Evolutionary conservation across 2,329 filamentous ascomycete genomes (phyloP).

Genomic region (Teratosphaeria pseudoeucalypti): DNA sequence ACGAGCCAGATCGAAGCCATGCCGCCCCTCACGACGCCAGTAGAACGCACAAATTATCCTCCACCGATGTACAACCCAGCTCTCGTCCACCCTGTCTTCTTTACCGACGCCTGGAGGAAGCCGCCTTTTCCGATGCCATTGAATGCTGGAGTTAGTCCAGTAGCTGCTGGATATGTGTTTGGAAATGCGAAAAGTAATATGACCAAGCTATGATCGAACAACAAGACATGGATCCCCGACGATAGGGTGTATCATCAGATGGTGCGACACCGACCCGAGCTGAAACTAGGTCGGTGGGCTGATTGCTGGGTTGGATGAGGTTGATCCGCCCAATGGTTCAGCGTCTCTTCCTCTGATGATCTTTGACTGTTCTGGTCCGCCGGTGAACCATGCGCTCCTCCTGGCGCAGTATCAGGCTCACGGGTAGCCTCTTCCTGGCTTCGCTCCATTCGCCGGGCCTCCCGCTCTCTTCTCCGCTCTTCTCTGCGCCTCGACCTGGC

Average conservation of each 20-base stretch:
- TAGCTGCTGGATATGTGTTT: constrained; percentile 35
- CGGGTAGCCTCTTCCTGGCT: not conserved
- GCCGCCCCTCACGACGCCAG: constrained; percentile 24
- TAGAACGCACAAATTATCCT: not conserved
- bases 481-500: not conserved
- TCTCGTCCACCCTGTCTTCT: constrained; percentile 63
- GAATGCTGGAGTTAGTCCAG: constrained; percentile 31
- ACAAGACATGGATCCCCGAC: not conserved
- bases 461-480: not conserved
- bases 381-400: not conserved
- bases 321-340: not conserved
- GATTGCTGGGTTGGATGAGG: not conserved
- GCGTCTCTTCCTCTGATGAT: not conserved
- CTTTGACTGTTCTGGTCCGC: not conserved
- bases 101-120: constrained; percentile 53
- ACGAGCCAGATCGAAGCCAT: constrained; percentile 41
- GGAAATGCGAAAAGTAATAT: constrained; percentile 6
- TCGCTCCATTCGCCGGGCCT: not conserved
- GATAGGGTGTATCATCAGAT: not conserved
- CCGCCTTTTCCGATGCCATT: constrained; percentile 38
- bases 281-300: not conserved
- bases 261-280: not conserved
- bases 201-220: constrained; percentile 16
- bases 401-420: not conserved
- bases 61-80: constrained; percentile 43